These are phyloP conservation scores for Solanum bulbocastanum DNA, from an alignment of 257 asterid genomes.

Conservation along the genomic window DNA sequence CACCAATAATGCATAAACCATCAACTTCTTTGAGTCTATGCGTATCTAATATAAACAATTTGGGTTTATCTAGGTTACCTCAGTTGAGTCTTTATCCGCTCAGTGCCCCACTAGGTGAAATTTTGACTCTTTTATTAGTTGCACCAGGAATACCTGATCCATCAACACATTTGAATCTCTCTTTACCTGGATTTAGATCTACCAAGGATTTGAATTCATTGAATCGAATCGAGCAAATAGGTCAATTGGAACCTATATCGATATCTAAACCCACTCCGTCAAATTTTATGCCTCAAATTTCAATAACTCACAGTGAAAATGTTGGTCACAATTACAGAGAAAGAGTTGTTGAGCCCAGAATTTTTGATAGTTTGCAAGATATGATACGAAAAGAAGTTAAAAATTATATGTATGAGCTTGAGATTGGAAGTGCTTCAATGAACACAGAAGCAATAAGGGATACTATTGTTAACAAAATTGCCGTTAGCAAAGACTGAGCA, in stretches of 20 bases:
- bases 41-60: too few relatives aligned
- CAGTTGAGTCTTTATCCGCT: not conserved
- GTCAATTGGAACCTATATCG: not conserved
- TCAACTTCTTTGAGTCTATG: not conserved
- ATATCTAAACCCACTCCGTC: not conserved
- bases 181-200: not conserved
- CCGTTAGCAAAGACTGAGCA: not conserved
- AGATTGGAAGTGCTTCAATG: not conserved
- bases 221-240: not conserved
- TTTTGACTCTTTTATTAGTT: not conserved
- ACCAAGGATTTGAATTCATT: not conserved
- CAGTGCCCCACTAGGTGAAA: not conserved
- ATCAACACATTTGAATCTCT: not conserved
- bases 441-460: not conserved
- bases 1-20: not conserved
- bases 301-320: not conserved
- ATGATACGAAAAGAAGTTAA: conserved; percentile 1
- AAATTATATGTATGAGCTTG: not conserved
- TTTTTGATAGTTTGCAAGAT: not conserved
- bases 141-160: too few relatives aligned
- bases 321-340: not conserved
- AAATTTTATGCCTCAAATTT: not conserved
- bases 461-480: not conserved
- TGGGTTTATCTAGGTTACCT: too few relatives aligned
- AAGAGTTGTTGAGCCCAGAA: not conserved